A percentile compares a stretch with the other conserved stretches of the same genome.
Conservation (phyloP, 2,329 filamentous ascomycete species). For the Cryphonectria japonica region DNA sequence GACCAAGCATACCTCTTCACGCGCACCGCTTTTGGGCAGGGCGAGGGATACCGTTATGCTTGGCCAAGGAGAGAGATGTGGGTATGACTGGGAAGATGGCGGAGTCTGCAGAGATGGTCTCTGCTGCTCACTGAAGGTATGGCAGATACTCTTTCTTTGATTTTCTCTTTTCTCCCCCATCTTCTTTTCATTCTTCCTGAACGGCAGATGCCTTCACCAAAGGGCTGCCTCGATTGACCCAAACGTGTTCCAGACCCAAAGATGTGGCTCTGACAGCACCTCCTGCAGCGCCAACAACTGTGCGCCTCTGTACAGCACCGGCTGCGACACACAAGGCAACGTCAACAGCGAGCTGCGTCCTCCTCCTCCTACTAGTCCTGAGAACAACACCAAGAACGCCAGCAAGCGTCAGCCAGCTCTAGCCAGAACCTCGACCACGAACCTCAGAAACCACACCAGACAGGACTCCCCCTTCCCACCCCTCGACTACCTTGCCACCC, state of each 20-base stretch:
- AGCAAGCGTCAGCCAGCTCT: not conserved
- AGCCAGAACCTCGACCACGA: not conserved
- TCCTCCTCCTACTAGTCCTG: not conserved
- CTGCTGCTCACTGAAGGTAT: conserved; percentile 13
- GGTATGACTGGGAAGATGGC: not conserved
- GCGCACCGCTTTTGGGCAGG: too few relatives aligned
- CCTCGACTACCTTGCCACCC: conserved; percentile 34
- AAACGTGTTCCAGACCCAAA: not conserved
- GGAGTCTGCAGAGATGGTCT: conserved; percentile 8
- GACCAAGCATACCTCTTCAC: not conserved
- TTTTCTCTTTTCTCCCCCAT: too few relatives aligned
- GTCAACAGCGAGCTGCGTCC: conserved; percentile 9
- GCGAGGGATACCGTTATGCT: not conserved
- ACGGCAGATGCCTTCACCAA: too few relatives aligned
- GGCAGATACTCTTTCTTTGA: not conserved
- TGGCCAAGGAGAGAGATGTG: not conserved
- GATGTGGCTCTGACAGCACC: conserved; percentile 11
- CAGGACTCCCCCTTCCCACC: conserved; percentile 5
- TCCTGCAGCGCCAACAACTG: conserved; percentile 19
- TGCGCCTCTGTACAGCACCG: conserved; percentile 19
- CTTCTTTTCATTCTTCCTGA: not conserved
- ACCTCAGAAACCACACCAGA: not conserved
- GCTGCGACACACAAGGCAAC: conserved; percentile 13
- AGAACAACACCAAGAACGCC: not conserved
- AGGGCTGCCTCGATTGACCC: not conserved